Base-by-base conservation (phyloP, 1,139 yeast genomes). In the Candida neerlandica region DNA sequence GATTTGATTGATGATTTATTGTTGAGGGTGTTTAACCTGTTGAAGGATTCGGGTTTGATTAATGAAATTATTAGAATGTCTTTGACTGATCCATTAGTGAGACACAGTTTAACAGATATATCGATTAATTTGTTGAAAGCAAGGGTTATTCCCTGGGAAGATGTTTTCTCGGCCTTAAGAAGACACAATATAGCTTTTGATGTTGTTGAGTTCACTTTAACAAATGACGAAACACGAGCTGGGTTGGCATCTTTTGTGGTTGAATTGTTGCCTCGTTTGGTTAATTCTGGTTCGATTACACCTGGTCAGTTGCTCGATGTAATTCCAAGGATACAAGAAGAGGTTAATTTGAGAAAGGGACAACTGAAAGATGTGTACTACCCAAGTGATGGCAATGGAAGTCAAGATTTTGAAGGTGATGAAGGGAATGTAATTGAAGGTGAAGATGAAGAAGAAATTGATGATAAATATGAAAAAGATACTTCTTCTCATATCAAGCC, bases 121-220 rank as follows among this genome's bases (percentile, higher is more conserved):
- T 59, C 69, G 5, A 58, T 67, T 41, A 63, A 66, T 15, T 58
- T 70, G 41, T 50, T 71, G 33, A 56, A 63, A 47, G 65, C 69
- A 1, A 65, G 64, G 32, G 73, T 65, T 4, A 69, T 70, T 52
- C 74, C 75, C 1, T 71, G 64, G 58, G 58, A 62, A 46, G 73
- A 69, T 38, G 60, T 71, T 10, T 69, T 70, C 49, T 57, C 48
- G 7, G 73, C 74, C 9, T 57, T 70, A 47, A 66, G 58, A 49
- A 62, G 62, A 5, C 66, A 72, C 41, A 74, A 72, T 5, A 60
- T 70, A 46, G 73, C 70, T 4, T 48, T 60, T 32, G 72, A 70
- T 41, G 65, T 68, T 29, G 54, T 66, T 34, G 54, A 58, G 46
- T 60, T 60, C 46, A 47, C 65, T 3, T 56, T 70, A 29, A 65